These are phyloP conservation scores for Pelargonium nanum DNA, from an alignment of 345 rosid genomes.

Conservation along the genomic window DNA sequence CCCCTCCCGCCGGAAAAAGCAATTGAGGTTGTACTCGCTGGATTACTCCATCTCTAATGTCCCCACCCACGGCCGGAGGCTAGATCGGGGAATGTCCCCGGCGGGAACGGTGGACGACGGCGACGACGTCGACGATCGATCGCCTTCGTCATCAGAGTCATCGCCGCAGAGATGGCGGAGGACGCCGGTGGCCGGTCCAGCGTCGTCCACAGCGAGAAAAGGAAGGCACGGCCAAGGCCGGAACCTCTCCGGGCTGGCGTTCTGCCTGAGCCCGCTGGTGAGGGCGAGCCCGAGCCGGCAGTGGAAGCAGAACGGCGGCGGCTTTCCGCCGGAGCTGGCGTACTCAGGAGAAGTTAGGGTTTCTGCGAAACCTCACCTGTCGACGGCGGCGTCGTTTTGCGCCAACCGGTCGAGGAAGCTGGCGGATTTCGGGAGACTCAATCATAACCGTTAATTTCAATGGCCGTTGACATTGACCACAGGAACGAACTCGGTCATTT, in stretches of 20 bases:
- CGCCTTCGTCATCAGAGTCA: conserved; percentile 32
- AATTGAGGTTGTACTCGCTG: conserved; percentile 15
- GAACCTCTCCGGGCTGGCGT: conserved; percentile 46
- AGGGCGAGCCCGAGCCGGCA: conserved; percentile 72
- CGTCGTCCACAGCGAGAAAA: conserved; percentile 22
- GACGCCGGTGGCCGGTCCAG: conserved; percentile 21
- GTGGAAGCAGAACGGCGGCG: conserved; percentile 30
- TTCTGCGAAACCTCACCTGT: conserved; percentile 52
- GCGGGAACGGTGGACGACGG: conserved; percentile 23
- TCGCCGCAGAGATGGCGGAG: conserved; percentile 29
- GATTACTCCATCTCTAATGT: conserved; percentile 22
- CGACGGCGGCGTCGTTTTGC: conserved; percentile 59
- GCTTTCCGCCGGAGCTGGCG: conserved; percentile 35
- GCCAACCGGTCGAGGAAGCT: conserved; percentile 84
- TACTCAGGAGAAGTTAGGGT: conserved; percentile 38
- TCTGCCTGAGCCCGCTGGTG: conserved; percentile 85
- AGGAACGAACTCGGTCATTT: background rate
- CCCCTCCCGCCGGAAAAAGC: conserved; percentile 37
- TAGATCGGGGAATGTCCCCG: conserved; percentile 81
- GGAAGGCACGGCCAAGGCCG: conserved; percentile 20
- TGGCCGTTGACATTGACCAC: conserved; percentile 19
- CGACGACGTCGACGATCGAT: conserved; percentile 26
- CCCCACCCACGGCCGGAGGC: conserved; percentile 22
- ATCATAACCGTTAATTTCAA: conserved; percentile 50
- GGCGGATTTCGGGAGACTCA: conserved; percentile 66